phyloP scores from a whole-genome alignment of 441 rosid genomes.

The Corymbia calophylla region DNA sequence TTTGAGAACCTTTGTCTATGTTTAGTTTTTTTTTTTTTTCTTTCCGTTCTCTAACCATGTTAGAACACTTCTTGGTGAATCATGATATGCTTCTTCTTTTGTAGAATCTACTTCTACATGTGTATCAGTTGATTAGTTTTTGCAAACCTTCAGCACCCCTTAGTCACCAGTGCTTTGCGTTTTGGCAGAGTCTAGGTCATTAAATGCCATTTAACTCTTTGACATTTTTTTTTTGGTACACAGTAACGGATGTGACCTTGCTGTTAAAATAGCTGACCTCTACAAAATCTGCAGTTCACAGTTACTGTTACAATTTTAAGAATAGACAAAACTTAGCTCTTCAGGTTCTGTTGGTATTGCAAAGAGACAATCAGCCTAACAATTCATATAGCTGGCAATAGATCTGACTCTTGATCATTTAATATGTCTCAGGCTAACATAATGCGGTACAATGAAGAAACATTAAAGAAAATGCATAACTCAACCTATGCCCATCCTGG shows the following conservation, averaged over 20 bases:
- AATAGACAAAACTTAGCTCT: background rate
- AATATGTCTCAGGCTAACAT: constrained; percentile 53
- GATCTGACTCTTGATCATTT: background rate
- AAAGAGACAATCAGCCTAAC: background rate
- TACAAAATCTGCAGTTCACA: background rate
- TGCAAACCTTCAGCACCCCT: background rate
- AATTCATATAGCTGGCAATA: background rate
- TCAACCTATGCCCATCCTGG: constrained; percentile 30
- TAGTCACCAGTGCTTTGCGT: background rate
- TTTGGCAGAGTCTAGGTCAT: background rate
- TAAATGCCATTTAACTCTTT: background rate
- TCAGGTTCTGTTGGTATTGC: background rate
- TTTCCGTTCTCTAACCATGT: background rate
- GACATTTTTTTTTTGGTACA: background rate
- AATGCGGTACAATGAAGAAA: constrained; percentile 62
- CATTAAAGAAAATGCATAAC: constrained; percentile 42
- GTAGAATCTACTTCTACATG: background rate
- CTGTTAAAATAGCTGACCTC: background rate
- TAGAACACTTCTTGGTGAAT: background rate
- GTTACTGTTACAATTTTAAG: background rate
- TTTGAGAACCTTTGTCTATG: background rate
- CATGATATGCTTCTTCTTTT: background rate
- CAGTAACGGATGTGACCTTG: background rate
- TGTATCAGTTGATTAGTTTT: background rate
- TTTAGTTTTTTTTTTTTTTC: too few species aligned